These are phyloP conservation scores for Aspergillus sparsus DNA, from an alignment of 495 filamentous ascomycete genomes.

Conservation along the genomic window DNA sequence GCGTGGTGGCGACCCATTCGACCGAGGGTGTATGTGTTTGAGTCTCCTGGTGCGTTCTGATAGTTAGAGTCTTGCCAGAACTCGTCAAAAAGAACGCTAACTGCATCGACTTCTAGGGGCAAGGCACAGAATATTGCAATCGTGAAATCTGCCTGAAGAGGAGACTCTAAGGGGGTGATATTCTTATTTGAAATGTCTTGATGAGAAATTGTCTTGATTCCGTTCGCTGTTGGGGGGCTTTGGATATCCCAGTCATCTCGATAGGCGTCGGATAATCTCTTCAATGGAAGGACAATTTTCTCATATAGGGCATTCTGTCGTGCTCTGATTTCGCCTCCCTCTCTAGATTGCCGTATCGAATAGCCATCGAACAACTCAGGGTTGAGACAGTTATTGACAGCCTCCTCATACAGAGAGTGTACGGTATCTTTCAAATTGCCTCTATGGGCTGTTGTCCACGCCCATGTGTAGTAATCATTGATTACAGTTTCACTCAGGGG, in stretches of 20 bases:
- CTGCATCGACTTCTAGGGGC: conserved; percentile 27
- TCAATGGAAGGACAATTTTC: neutral
- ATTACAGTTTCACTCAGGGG: neutral
- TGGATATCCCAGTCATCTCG: conserved; percentile 8
- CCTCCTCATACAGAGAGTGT: neutral
- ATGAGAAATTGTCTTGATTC: neutral
- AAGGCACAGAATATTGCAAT: conserved; percentile 32
- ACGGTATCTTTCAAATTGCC: neutral
- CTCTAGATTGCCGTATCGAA: neutral
- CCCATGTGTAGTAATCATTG: conserved; percentile 12
- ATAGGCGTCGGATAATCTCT: conserved; percentile 5
- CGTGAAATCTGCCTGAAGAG: neutral
- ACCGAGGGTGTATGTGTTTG: conserved; percentile 31
- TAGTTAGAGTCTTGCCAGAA: conserved; percentile 20
- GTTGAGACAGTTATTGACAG: conserved; percentile 7
- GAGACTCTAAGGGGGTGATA: neutral
- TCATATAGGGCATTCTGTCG: neutral
- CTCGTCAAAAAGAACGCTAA: conserved; percentile 28
- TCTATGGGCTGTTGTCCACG: conserved; percentile 1
- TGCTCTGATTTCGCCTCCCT: neutral
- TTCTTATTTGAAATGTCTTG: neutral
- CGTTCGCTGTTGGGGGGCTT: neutral
- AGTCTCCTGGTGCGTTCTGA: conserved; percentile 22
- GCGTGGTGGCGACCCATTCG: conserved; percentile 25
- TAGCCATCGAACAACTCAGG: neutral